Evolutionary conservation across 768 basidiomycete genomes (phyloP), one percentile per base, ranked within the genome.

Genomic region (Mycena venus): DNA sequence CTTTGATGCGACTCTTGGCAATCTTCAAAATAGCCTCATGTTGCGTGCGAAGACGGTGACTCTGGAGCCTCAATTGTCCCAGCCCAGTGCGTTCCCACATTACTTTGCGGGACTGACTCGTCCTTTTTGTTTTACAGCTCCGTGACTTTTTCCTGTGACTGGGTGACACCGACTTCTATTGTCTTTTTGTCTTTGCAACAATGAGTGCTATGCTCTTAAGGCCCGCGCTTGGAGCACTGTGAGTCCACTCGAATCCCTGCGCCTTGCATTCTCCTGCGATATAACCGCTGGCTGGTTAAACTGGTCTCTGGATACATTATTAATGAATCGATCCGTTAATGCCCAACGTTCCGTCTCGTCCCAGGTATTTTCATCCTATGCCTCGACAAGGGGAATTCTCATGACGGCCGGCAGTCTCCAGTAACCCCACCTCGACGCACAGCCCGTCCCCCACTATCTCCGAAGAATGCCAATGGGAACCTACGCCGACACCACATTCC

Each of bases 111-210:
- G 21, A 40, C 58, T 61, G 53, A 63, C 62, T 60, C 58, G 56
- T 61, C 29, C 64, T 70, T 70, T 74, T 74, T 74, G 68, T 74
- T 38, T 66, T 21, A 17, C n/a, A 29, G 47, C 25, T 34, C 23
- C 25, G 68, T 69, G 63, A 74, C 63, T 12, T 5, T 2, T n/a
- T n/a, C n/a, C 31, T 29, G 73, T 74, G 63, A 74, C 61, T 4
- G 42, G n/a, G 73, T 74, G 63, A 74, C 73, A 25, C 25, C 11
- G 19, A 9, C 36, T 14, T n/a, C 63, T 74, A 74, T 74, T 74
- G 73, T 74, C 73, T 74, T 74, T 74, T 74, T 68, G 67, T 74
- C 68, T 74, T 69, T 62, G 68, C 49, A 60, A 61, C 73, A 62
- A 70, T 70, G 64, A 65, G 59, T 11, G 17, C 29, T 40, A 14